phyloP scores from a whole-genome alignment of 495 filamentous ascomycete species.

The Neurospora cerealis region DNA sequence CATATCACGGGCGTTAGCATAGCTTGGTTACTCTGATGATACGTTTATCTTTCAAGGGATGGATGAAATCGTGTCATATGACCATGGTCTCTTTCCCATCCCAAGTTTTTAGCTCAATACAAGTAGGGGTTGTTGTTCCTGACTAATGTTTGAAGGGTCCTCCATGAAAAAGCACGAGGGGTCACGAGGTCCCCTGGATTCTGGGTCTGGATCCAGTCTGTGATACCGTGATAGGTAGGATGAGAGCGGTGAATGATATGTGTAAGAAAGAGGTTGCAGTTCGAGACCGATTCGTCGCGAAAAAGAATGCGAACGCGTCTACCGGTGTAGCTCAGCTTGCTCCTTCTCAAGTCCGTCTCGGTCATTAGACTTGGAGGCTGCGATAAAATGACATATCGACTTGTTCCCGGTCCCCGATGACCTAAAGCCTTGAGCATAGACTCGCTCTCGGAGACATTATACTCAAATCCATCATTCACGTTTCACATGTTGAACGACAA shows the following conservation, averaged over 20 bases:
- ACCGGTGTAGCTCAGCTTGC: neutral
- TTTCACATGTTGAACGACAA: neutral
- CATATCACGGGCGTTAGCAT: neutral
- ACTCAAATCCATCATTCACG: neutral
- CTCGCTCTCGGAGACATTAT: neutral
- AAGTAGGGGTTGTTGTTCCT: constrained; percentile 2
- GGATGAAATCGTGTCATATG: constrained; percentile 5
- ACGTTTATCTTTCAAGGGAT: neutral
- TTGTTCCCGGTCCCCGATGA: neutral
- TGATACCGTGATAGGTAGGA: neutral
- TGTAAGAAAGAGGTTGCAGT: neutral
- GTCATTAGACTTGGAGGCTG: neutral
- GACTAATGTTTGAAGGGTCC: constrained; percentile 8
- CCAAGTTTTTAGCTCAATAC: neutral
- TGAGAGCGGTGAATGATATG: neutral
- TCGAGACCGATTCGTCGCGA: neutral
- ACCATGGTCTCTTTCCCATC: neutral
- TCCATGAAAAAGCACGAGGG: neutral
- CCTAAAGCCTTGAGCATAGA: neutral
- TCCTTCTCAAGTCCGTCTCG: neutral
- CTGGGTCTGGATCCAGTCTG: neutral
- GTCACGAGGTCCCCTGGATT: constrained; percentile 6
- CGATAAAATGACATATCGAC: neutral
- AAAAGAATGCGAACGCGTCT: neutral
- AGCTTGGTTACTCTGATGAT: neutral